Evolutionary conservation across 139 green algal species (phyloP), one percentile per base, ranked within the genome.

Genomic region (Tetratostichococcus sp.): DNA sequence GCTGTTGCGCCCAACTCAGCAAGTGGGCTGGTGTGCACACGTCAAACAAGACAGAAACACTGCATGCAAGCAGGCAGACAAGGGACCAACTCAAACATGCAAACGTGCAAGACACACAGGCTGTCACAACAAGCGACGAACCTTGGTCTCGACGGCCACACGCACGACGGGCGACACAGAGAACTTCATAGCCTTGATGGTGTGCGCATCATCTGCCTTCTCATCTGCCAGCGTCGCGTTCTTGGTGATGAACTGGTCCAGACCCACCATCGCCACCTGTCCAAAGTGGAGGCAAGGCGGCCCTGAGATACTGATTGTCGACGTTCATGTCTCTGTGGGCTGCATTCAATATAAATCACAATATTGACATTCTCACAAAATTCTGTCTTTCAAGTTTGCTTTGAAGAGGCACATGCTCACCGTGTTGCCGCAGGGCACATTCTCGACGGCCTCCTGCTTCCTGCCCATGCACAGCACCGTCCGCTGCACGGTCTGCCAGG

Each of bases 141-240:
- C 82, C 94, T 98, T 98, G 83, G 91, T 93, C 86, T 97, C 89
- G 50, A 97, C 93, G 70, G 93, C 93, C 67, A 97, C 93, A 77
- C 89, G 89, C 80, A 94, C 94, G 73, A 98, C 94, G 75, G 95
- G 95, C 34, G 91, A 97, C 83, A 99, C 95, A 58, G 81, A 93
- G 95, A 98, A 98, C 91, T 99, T 99, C 95, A 98, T 99, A 69
- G 93, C 93, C 90, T 97, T 97, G 87, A 99, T 95, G 71, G 93
- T 93, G 90, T 96, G 90, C n/a, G 91, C 89, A 72, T 98, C 95
- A 16, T 92, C 90, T 62, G 80, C 76, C 75, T 86, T 87, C 79
- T 98, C 92, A 59, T 90, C 88, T 67, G 91, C 94, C 70, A 99
- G 85, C 43, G 95, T 99, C 39, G 95, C 95, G 67, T 97, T 99